Base-by-base conservation (phyloP, 768 basidiomycete genomes). In the Dentipellis fragilis region DNA sequence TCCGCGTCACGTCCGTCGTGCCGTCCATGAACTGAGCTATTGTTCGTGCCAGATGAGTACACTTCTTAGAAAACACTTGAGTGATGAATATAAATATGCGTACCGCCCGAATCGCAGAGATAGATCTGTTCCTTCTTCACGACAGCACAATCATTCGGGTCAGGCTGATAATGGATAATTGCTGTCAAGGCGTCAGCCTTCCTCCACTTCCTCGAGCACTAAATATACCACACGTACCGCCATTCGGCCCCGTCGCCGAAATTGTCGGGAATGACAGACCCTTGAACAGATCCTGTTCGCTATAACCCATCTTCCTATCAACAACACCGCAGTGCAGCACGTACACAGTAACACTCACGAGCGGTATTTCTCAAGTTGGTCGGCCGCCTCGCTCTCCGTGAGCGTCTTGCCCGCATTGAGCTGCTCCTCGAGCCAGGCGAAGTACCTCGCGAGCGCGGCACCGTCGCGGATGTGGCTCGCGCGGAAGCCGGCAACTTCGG, bases 211-310 rank as follows among this genome's bases (percentile, higher is more conserved):
- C 8, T 37, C 40, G 42, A 7, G 14, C 29, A 29, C 29, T 6
- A 29, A 56, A 36, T 3, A 29, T 35, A 48, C n/a, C 34, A 69
- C 79, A 34, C 50, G 1, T 65, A 91, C 91, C 91, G 58, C 83
- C 93, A 65, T 98, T 98, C 0, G 93, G 83, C 0, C 95, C 95
- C 5, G 89, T 84, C 0, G 90, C 87, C 0, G 93, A 96, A 54
- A 99, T 98, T 0, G 96, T 96, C 0, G 80, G 69, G 68, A 99
- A 99, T 2, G 92, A 94, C 12, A 94, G 71, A 0, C 95, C 95
- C 60, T 79, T 83, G 78, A 91, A 99, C 50, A 84, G 64, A 29
- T 81, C 79, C 21, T 89, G 76, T 65, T 93, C 83, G 9, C 92
- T 93, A 56, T 4, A 49, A 19, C 9, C 29, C 10, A 7, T 10